Conservation (phyloP, 352 stramenopile species). For the Phytophthora quininea region DNA sequence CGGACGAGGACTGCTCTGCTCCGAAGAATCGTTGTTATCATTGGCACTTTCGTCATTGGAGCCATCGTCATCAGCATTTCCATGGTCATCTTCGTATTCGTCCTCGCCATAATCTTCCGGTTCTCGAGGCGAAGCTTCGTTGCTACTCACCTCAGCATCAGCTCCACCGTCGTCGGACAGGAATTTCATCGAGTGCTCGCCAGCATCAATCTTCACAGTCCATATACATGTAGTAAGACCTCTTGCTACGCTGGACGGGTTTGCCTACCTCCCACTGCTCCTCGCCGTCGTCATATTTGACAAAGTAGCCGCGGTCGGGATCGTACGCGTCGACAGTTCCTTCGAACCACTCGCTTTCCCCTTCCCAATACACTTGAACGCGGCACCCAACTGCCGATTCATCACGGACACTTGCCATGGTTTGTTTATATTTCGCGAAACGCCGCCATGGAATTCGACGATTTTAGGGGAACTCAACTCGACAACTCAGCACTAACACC, state of each 20-base stretch:
- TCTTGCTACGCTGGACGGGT: no score
- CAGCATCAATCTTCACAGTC: slow-evolving; percentile 20
- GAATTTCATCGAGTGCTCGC: slow-evolving; percentile 30
- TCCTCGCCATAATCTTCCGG: slow-evolving; percentile 9
- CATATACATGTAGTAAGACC: background rate
- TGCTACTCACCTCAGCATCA: slow-evolving; percentile 25
- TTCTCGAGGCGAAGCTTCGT: background rate
- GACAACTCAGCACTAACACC: no score
- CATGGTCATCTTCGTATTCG: slow-evolving; percentile 25
- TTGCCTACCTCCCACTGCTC: slow-evolving; percentile 69
- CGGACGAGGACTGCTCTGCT: background rate
- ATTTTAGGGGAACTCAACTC: no score
- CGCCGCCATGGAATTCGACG: background rate
- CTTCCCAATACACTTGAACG: slow-evolving; percentile 76
- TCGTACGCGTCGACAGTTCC: slow-evolving; percentile 49
- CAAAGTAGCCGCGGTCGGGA: slow-evolving; percentile 49
- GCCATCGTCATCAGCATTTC: slow-evolving; percentile 3
- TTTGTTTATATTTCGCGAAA: slow-evolving; percentile 14
- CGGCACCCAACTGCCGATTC: slow-evolving; percentile 43
- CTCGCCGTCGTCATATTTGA: slow-evolving; percentile 80
- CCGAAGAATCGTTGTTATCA: background rate
- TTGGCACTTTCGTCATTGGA: background rate
- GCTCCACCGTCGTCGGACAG: slow-evolving; percentile 9
- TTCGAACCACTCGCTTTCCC: slow-evolving; percentile 69
- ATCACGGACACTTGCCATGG: slow-evolving; percentile 7